Conservation (phyloP, 2,329 filamentous ascomycete genomes). For the Leptographium galeiforme region DNA sequence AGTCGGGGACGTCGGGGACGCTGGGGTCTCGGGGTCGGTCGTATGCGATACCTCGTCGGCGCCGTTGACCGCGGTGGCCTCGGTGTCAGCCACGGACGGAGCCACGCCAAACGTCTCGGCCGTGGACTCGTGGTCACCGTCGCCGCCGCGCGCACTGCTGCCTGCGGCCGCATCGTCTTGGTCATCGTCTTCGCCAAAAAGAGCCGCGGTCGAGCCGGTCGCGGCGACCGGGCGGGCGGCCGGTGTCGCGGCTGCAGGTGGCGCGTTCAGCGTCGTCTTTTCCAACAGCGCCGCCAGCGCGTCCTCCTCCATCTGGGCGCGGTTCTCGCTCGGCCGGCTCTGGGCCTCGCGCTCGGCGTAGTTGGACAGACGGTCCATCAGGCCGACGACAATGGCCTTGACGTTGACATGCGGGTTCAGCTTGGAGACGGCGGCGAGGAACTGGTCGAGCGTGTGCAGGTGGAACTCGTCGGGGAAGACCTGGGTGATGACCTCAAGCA, state of each 20-base stretch:
- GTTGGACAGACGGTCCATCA: slow-evolving; percentile 91
- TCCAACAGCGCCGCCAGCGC: slow-evolving; percentile 68
- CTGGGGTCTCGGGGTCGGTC: too few species aligned
- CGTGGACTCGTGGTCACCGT: slow-evolving; percentile 11
- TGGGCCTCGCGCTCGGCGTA: slow-evolving; percentile 86
- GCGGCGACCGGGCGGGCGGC: not conserved
- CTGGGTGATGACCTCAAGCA: slow-evolving; percentile 95
- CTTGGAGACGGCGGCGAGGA: slow-evolving; percentile 82
- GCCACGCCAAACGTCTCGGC: slow-evolving; percentile 18
- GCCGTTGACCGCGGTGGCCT: slow-evolving; percentile 34
- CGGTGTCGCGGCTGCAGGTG: not conserved
- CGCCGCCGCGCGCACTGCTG: not conserved
- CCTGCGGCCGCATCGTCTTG: not conserved
- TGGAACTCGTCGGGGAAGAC: slow-evolving; percentile 99
- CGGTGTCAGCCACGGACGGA: slow-evolving; percentile 31
- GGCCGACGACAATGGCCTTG: slow-evolving; percentile 92
- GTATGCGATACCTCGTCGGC: too few species aligned
- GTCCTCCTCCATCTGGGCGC: slow-evolving; percentile 69
- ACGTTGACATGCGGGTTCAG: slow-evolving; percentile 95
- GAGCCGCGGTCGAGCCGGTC: not conserved
- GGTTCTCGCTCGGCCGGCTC: slow-evolving; percentile 54
- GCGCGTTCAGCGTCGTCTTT: slow-evolving; percentile 49
- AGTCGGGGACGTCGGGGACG: too few species aligned
- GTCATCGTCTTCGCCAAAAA: not conserved
- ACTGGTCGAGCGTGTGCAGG: slow-evolving; percentile 88